Conservation (phyloP, 495 filamentous ascomycete genomes). For the Neurospora discreta region DNA sequence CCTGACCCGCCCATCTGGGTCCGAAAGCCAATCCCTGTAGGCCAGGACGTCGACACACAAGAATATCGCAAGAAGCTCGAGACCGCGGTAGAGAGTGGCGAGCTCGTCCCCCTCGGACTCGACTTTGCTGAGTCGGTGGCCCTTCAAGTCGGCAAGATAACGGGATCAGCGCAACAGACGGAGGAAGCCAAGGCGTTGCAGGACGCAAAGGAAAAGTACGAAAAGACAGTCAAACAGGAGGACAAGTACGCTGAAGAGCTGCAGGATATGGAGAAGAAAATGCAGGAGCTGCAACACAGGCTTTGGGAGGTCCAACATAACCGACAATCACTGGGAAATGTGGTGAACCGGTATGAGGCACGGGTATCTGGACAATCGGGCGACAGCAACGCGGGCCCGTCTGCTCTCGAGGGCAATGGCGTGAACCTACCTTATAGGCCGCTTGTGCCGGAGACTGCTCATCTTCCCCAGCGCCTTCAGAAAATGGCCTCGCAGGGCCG, state of each 20-base stretch:
- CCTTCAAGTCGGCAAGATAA: background rate
- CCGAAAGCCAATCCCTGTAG: background rate
- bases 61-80: constrained; percentile 1
- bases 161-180: background rate
- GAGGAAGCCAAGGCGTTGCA: background rate
- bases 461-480: background rate
- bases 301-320: background rate
- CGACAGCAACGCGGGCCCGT: background rate
- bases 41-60: background rate
- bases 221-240: background rate
- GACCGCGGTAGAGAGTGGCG: background rate
- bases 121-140: constrained; percentile 1
- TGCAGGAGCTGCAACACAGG: background rate
- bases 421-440: background rate
- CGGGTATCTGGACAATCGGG: background rate
- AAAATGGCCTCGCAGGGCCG: background rate
- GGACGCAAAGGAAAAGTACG: background rate
- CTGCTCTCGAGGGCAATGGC: background rate
- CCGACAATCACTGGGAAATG: background rate
- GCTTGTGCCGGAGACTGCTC: background rate
- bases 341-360: background rate
- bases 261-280: background rate
- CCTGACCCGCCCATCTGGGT: background rate
- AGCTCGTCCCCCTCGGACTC: background rate
- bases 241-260: background rate